Evolutionary conservation across 2,329 filamentous ascomycete genomes (phyloP), one percentile per base, ranked within the genome.

Genomic region (Pyrenochaeta sp.): DNA sequence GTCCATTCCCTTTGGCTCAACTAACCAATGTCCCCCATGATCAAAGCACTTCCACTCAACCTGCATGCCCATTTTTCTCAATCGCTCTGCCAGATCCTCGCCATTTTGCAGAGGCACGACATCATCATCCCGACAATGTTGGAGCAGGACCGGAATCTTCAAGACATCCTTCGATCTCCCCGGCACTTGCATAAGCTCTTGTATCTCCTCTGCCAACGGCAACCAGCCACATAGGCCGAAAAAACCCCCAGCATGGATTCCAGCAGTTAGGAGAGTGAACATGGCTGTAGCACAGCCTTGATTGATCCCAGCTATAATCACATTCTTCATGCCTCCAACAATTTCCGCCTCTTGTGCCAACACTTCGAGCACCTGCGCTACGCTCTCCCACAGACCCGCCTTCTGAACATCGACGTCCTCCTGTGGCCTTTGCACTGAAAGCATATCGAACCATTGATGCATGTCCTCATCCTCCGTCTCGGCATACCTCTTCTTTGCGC

Each of bases 401-500:
- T 64, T 64, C 60, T 83, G 80, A 4, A 80, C n/a, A 2, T 81
- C 77, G 48, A 80, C 76, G 11, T 69, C 58, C 9, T 79, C 69
- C 1, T 69, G 43, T 14, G 79, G 77, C 50, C 80, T 68, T 15
- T 69, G 60, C 0, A 77, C 68, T 44, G 80, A 78, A 71, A 75
- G 80, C 31, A 83, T 74, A 61, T 85, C 81, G 63, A 84, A 85
- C 82, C 82, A 85, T 60, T 83, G 79, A 14, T 75, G 71, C 49
- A 62, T 51, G 2, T 63, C 54, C 23, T 73, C 64, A 44, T 63
- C 56, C 15, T 58, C 35, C 40, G 51, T 49, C 43, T 71, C 65
- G 21, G 67, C 58, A 30, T 64, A 30, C 40, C 67, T 62, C 31
- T 61, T 29, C 9, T 75, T 71, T 0, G 81, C 78, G 46, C 77